Evolutionary conservation across 2,329 filamentous ascomycete species (phyloP), one percentile per base, ranked within the genome.

Genomic region (Penicillium concentricum): DNA sequence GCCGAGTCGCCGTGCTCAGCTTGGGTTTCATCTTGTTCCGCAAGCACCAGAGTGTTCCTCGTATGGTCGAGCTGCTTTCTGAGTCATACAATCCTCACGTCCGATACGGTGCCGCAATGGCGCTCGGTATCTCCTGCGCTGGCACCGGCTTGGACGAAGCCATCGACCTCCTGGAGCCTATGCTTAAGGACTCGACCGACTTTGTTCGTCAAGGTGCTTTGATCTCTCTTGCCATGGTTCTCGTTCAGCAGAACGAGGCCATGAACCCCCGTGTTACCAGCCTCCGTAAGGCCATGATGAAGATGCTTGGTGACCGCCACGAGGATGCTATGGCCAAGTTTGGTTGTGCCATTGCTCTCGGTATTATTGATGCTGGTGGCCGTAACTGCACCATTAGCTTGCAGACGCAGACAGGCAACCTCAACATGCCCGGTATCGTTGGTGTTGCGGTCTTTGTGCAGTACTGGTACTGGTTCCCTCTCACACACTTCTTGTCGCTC

Each of bases 391-490:
- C 94, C 18, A 97, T 99, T 66, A 93, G 93, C 30, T 83, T 99
- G 38, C 94, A 99, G 76, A 99, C 94, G 1, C 94, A 96, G 77
- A 97, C 93, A 0, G 95, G 95, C 62, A 99, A 97, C 73, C 86
- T 99, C 64, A 97, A 99, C 81, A 97, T 99, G 92, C 87, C 92
- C 18, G 95, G 91, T 60, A 96, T 99, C 64, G 92, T 99, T 18
- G 95, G 94, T 65, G 96, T 96, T 87, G 93, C 92, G 28, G 90
- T 99, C 52, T 99, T 99, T 78, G 96, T 92, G 9, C 94, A 99
- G 74, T 99, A 99, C 81, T 99, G 94, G 94, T 99, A 99, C 81
- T 99, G 94, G 94, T 99, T 99, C 85, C 94, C 94, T 58, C 89
- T 97, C 69, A 96, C 94, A 30, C 94, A 99, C 77, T 99, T 99